phyloP scores from a whole-genome alignment of 352 stramenopile genomes.

The Thraustochytrium sp. region DNA sequence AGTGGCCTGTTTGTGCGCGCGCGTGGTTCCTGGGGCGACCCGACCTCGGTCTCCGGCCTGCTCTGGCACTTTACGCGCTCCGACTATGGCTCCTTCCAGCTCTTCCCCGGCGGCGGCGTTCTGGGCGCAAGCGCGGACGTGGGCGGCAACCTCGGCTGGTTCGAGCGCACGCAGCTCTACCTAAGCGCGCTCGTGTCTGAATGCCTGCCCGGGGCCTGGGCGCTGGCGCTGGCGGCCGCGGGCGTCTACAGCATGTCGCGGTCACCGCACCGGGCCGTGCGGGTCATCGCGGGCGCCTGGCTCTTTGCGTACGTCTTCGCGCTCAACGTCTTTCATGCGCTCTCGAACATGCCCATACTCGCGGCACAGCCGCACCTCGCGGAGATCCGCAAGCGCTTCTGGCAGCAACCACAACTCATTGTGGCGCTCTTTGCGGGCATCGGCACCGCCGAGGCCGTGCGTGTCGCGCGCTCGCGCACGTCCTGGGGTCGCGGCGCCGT shows the following conservation, averaged over 20 bases:
- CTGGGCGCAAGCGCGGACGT: neutral
- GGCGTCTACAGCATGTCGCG: neutral
- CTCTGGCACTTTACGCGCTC: conserved; percentile 77
- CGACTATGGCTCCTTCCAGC: conserved; percentile 86
- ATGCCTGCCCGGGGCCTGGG: neutral
- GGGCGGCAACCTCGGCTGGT: neutral
- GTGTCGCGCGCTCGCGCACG: conserved; percentile 47
- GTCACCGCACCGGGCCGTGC: neutral
- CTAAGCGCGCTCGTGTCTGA: neutral
- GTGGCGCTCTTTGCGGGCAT: neutral
- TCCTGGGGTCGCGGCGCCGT: neutral
- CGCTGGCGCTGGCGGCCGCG: neutral
- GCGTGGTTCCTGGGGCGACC: conserved; percentile 84
- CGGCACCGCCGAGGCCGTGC: neutral
- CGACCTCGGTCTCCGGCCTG: conserved; percentile 70
- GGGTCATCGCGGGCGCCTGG: neutral
- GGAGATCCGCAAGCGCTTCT: conserved; percentile 18
- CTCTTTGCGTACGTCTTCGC: neutral
- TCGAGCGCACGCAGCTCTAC: neutral
- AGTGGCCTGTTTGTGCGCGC: neutral
- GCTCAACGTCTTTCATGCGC: neutral
- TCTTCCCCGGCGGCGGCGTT: conserved; percentile 63
- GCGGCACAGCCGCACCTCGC: neutral
- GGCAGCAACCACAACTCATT: conserved; percentile 21
- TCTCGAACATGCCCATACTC: conserved; percentile 12